phyloP scores from a whole-genome alignment of 306 rosid species.

The Aeschynomene evenia region DNA sequence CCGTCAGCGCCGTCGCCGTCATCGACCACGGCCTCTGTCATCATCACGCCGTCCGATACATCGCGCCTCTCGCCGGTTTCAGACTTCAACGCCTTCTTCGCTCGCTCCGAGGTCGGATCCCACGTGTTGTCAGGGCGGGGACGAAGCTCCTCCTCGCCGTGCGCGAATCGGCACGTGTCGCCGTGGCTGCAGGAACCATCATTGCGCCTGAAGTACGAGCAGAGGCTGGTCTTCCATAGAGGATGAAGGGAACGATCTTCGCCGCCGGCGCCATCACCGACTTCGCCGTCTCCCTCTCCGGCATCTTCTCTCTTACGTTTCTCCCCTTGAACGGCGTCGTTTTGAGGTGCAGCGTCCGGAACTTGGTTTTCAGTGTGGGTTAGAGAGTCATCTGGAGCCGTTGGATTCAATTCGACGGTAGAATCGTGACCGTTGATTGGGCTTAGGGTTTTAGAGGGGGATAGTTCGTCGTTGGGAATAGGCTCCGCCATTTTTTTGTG shows the following conservation, averaged over 20 bases:
- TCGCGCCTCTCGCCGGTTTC: slow-evolving; percentile 27
- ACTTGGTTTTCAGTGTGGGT: slow-evolving; percentile 15
- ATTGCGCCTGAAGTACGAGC: slow-evolving; percentile 77
- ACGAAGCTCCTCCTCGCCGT: slow-evolving; percentile 87
- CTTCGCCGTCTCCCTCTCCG: slow-evolving; percentile 18
- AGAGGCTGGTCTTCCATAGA: slow-evolving; percentile 85
- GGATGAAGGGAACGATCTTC: slow-evolving; percentile 47
- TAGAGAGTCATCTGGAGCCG: slow-evolving; percentile 11
- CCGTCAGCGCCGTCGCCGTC: slow-evolving; percentile 45
- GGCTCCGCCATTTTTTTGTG: slow-evolving; percentile 60
- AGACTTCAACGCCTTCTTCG: slow-evolving; percentile 59
- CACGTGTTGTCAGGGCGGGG: slow-evolving; percentile 78
- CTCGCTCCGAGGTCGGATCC: slow-evolving; percentile 94
- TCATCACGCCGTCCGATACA: slow-evolving; percentile 52
- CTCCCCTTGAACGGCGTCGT: slow-evolving; percentile 39
- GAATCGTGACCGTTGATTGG: slow-evolving; percentile 46
- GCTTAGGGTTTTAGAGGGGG: slow-evolving; percentile 39
- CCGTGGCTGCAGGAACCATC: slow-evolving; percentile 77
- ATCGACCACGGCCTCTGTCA: slow-evolving; percentile 63
- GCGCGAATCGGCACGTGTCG: slow-evolving; percentile 65
- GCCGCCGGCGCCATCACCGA: background rate
- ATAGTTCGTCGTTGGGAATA: slow-evolving; percentile 32
- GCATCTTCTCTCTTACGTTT: slow-evolving; percentile 75
- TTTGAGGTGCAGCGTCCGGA: background rate
- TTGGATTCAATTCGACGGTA: background rate